Percentiles rank a stretch among this genome's conserved stretches.
phyloP scores from a whole-genome alignment of 75 land plant genomes.

The Isoetes taiwanensis region DNA sequence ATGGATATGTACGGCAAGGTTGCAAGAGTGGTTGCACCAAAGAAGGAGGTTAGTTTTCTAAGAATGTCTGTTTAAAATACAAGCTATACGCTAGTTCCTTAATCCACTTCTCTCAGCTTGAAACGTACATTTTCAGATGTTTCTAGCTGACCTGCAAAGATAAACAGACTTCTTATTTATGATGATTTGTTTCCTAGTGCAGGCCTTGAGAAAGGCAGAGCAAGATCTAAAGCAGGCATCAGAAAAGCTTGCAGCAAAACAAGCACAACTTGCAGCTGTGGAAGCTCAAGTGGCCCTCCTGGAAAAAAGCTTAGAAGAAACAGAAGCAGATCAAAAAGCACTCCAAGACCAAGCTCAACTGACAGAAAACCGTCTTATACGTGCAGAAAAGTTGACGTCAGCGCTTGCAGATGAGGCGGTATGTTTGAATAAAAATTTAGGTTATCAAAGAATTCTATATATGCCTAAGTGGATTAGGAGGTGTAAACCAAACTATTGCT shows the following conservation, averaged over 20 bases:
- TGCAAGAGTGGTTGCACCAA: slow-evolving; percentile 30
- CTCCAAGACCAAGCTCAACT: slow-evolving; percentile 19
- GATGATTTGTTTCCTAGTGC: background rate
- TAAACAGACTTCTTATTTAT: no score
- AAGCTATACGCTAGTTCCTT: no score
- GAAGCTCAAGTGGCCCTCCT: slow-evolving; percentile 18
- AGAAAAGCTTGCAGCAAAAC: slow-evolving; percentile 12
- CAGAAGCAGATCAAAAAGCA: slow-evolving; percentile 17
- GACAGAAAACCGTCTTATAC: slow-evolving; percentile 22
- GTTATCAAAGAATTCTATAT: background rate
- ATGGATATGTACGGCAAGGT: slow-evolving; percentile 30
- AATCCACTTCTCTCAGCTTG: no score
- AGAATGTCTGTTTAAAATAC: no score
- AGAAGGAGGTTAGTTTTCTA: slow-evolving; percentile 17
- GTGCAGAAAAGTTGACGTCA: slow-evolving; percentile 23
- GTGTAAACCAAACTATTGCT: background rate
- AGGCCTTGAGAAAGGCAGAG: slow-evolving; percentile 22
- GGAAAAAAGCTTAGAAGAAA: slow-evolving; percentile 11
- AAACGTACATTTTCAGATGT: no score
- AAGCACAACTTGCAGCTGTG: slow-evolving; percentile 16
- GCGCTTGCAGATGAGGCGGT: slow-evolving; percentile 29
- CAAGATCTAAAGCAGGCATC: slow-evolving; percentile 16
- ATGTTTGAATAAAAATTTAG: background rate
- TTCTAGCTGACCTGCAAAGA: no score
- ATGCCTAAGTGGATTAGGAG: background rate